phyloP scores from a whole-genome alignment of 2,329 filamentous ascomycete species.

The Talaromyces marneffei region DNA sequence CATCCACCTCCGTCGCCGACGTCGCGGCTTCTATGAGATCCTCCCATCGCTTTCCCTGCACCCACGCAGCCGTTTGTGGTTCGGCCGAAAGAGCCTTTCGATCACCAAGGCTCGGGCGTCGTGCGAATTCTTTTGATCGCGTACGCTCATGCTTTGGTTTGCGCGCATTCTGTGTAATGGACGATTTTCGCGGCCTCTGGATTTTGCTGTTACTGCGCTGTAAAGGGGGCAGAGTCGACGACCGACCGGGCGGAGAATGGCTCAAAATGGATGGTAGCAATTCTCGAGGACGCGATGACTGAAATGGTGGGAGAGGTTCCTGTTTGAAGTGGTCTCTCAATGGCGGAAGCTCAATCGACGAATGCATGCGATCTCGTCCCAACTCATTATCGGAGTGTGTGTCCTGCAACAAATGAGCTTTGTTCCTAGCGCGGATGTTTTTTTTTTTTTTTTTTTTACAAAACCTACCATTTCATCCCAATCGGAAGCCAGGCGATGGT shows the following conservation, averaged over 20 bases:
- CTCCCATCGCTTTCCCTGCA: slow-evolving; percentile 86
- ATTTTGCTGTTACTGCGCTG: slow-evolving; percentile 60
- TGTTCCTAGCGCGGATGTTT: background rate
- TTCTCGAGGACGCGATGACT: slow-evolving; percentile 60
- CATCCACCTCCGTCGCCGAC: slow-evolving; percentile 83
- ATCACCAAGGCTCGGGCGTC: slow-evolving; percentile 66
- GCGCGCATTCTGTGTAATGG: slow-evolving; percentile 71
- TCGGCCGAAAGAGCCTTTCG: slow-evolving; percentile 84
- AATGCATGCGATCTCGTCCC: slow-evolving; percentile 55
- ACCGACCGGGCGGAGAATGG: slow-evolving; percentile 77
- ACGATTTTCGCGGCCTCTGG: slow-evolving; percentile 74
- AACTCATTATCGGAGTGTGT: slow-evolving; percentile 67
- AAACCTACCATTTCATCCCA: slow-evolving; percentile 70
- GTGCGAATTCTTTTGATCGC: slow-evolving; percentile 68
- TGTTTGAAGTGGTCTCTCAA: slow-evolving; percentile 64
- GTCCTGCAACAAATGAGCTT: slow-evolving; percentile 45
- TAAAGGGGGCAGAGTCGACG: slow-evolving; percentile 78
- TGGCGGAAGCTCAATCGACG: slow-evolving; percentile 66
- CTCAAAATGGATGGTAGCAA: slow-evolving; percentile 73
- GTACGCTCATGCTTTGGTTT: slow-evolving; percentile 75
- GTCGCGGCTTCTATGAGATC: slow-evolving; percentile 92
- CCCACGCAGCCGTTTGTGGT: slow-evolving; percentile 64
- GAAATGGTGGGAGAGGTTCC: slow-evolving; percentile 62
- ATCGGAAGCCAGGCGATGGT: slow-evolving; percentile 67
- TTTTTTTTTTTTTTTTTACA: too few species aligned